Evolutionary conservation across 192 early-diverging fungal species (phyloP).

Genomic region (Coemansia sp.): DNA sequence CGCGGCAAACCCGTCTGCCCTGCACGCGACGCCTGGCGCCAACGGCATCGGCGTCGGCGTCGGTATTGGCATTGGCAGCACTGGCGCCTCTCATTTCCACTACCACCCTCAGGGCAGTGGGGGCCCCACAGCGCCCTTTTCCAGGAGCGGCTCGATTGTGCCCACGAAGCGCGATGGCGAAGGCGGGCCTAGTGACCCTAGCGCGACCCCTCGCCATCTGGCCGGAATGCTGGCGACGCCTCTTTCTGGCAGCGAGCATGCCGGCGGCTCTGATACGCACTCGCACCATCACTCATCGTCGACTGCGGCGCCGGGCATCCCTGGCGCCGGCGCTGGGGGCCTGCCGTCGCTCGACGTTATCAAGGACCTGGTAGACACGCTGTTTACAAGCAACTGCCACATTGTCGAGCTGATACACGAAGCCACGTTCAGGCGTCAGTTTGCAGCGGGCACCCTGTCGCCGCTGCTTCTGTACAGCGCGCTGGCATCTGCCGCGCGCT

Average conservation of each 20-base stretch:
- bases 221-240: not conserved
- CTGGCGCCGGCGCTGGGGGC: constrained; percentile 1
- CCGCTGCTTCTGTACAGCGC: constrained; percentile 45
- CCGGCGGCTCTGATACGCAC: not conserved
- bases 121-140: not conserved
- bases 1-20: not conserved
- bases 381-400: constrained; percentile 21
- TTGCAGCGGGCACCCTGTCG: constrained; percentile 42
- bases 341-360: constrained; percentile 23
- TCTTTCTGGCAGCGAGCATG: not conserved
- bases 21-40: not conserved
- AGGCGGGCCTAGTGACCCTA: not conserved
- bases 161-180: constrained; percentile 9
- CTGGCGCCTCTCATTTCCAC: not conserved
- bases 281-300: not conserved
- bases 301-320: not conserved
- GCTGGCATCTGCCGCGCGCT: constrained; percentile 43
- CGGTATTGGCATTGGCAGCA: not conserved
- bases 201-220: not conserved
- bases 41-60: not conserved
- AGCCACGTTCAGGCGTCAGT: constrained; percentile 38
- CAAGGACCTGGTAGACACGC: constrained; percentile 37
- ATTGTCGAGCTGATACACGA: constrained; percentile 37
- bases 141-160: not conserved
- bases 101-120: not conserved